Evolutionary conservation across 2,329 filamentous ascomycete genomes (phyloP).

Genomic region (Cladosporium sp.): DNA sequence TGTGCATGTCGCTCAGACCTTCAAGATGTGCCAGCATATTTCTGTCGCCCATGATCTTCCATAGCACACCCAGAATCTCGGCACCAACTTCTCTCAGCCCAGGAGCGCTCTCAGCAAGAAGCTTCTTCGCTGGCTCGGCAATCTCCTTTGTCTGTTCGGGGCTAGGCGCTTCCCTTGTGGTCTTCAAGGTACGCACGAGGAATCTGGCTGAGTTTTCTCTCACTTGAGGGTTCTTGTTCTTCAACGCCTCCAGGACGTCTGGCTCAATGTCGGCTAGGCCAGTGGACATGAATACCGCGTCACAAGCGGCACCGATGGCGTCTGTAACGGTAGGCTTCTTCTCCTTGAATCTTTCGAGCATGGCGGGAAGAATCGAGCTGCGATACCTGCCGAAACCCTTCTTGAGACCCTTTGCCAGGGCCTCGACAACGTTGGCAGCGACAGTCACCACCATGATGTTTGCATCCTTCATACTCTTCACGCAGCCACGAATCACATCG

Average conservation of each 20-base stretch:
- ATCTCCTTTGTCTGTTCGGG: conserved; percentile 82
- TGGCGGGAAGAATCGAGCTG: conserved; percentile 76
- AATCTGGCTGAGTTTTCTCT: conserved; percentile 96
- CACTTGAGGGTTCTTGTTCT: conserved; percentile 95
- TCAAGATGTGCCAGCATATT: conserved; percentile 93
- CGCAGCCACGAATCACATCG: conserved; percentile 78
- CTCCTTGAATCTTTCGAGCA: conserved; percentile 95
- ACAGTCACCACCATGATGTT: conserved; percentile 93
- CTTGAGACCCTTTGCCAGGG: conserved; percentile 81
- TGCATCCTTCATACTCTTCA: conserved; percentile 98
- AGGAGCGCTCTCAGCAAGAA: conserved; percentile 86
- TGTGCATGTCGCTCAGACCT: conserved; percentile 90
- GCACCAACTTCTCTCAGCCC: conserved; percentile 83
- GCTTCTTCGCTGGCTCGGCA: conserved; percentile 84
- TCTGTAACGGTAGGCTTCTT: conserved; percentile 91
- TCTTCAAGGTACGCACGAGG: conserved; percentile 81
- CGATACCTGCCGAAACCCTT: conserved; percentile 79
- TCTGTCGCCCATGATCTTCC: conserved; percentile 98
- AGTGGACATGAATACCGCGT: conserved; percentile 67
- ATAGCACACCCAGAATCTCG: conserved; percentile 87
- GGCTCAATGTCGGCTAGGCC: conserved; percentile 83
- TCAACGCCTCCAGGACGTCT: conserved; percentile 79
- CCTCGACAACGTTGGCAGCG: conserved; percentile 89
- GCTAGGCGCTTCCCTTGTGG: conserved; percentile 77
- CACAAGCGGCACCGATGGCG: conserved; percentile 80